Percentiles rank a stretch among this genome's conserved stretches.
phyloP scores from a whole-genome alignment of 345 rosid genomes.

The Noccaea bulbosa region DNA sequence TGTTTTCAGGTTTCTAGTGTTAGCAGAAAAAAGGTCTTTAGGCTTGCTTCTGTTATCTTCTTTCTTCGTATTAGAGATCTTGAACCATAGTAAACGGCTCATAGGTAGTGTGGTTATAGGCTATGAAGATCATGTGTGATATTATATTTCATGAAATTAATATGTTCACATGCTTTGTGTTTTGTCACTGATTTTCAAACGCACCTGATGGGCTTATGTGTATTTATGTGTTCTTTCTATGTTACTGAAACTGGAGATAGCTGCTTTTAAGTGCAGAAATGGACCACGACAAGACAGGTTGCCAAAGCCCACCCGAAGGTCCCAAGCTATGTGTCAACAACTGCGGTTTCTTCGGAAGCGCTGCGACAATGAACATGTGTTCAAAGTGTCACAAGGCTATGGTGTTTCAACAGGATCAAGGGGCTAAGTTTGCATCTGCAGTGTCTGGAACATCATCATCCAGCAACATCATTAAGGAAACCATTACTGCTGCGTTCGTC shows the following conservation, averaged over 20 bases:
- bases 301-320: conserved; percentile 87
- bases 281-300: conserved; percentile 95
- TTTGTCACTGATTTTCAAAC: no score
- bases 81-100: not conserved
- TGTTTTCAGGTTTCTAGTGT: not conserved
- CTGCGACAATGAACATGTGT: conserved; percentile 94
- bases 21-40: not conserved
- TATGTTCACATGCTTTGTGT: conserved; percentile 1
- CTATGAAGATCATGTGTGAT: conserved; percentile 12
- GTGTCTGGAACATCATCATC: conserved; percentile 63
- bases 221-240: not conserved
- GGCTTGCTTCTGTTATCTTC: conserved; percentile 11
- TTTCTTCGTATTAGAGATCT: not conserved
- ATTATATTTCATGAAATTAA: conserved; percentile 1
- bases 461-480: conserved; percentile 55
- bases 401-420: conserved; percentile 71
- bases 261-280: conserved; percentile 49
- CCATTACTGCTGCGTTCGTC: conserved; percentile 46
- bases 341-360: conserved; percentile 94
- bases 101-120: not conserved
- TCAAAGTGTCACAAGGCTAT: conserved; percentile 91
- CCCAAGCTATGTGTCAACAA: conserved; percentile 79
- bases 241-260: conserved; percentile 6
- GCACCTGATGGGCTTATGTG: no score
- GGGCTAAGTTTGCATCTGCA: conserved; percentile 69